These are phyloP conservation scores for Neonectria ditissima DNA, from an alignment of 2,329 filamentous ascomycete genomes.

Conservation along the genomic window DNA sequence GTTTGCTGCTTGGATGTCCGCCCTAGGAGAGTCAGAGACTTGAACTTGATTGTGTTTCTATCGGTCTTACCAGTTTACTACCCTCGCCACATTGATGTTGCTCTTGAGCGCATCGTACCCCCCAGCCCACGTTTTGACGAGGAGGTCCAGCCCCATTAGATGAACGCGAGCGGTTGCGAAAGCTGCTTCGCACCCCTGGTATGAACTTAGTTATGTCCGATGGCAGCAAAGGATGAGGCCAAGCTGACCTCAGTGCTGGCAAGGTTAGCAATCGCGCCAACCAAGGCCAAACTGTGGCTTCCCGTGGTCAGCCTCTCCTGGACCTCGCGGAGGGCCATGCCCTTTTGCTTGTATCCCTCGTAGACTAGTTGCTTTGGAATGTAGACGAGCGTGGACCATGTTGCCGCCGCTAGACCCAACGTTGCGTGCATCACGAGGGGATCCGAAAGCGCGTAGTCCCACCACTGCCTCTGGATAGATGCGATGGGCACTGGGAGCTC, in stretches of 20 bases:
- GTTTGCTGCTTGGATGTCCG: slow-evolving; percentile 31
- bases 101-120: slow-evolving; percentile 23
- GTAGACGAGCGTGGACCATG: slow-evolving; percentile 22
- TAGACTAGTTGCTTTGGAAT: slow-evolving; percentile 7
- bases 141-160: slow-evolving; percentile 24
- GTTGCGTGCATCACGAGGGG: slow-evolving; percentile 35
- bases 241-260: slow-evolving; percentile 29
- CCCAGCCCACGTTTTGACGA: slow-evolving; percentile 19
- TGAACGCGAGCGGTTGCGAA: slow-evolving; percentile 26
- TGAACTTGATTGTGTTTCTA: neutral
- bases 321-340: slow-evolving; percentile 18
- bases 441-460: slow-evolving; percentile 30
- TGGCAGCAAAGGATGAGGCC: neutral
- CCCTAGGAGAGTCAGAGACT: slow-evolving; percentile 22
- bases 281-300: slow-evolving; percentile 17
- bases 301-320: slow-evolving; percentile 18
- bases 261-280: slow-evolving; percentile 31
- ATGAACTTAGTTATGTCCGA: neutral
- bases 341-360: slow-evolving; percentile 29
- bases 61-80: slow-evolving; percentile 24
- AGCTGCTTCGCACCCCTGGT: slow-evolving; percentile 26
- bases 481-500: slow-evolving; percentile 27
- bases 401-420: slow-evolving; percentile 26
- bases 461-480: slow-evolving; percentile 32
- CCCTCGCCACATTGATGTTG: slow-evolving; percentile 29